Percentiles rank a stretch among this genome's conserved stretches.
These are phyloP conservation scores for Talaromyces atroroseus DNA, from an alignment of 2,329 filamentous ascomycete genomes.

Conservation along the genomic window DNA sequence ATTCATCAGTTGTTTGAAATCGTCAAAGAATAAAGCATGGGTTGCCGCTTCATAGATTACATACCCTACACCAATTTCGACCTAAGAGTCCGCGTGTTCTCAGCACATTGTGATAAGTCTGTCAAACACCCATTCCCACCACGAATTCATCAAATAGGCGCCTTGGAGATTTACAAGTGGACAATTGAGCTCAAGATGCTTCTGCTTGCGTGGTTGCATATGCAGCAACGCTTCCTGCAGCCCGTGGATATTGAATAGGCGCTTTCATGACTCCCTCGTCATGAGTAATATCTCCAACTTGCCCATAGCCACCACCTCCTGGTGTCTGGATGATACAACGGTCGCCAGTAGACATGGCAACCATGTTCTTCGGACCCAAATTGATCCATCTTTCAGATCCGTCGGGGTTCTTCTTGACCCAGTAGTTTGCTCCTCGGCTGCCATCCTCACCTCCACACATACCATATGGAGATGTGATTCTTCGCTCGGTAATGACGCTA, in stretches of 20 bases:
- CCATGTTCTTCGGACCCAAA: slow-evolving; percentile 2
- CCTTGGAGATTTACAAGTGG: not conserved
- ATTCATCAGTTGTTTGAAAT: too few relatives aligned
- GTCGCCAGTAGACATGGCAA: slow-evolving; percentile 1
- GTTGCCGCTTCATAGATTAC: too few relatives aligned
- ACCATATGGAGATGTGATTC: slow-evolving; percentile 1
- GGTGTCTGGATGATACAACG: slow-evolving; percentile 3
- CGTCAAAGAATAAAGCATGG: too few relatives aligned
- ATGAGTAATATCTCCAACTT: not conserved
- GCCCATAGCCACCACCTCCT: slow-evolving; percentile 5
- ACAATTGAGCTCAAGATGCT: not conserved
- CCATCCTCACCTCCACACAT: slow-evolving; percentile 7
- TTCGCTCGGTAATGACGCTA: slow-evolving; percentile 1
- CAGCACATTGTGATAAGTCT: too few relatives aligned
- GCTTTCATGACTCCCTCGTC: not conserved
- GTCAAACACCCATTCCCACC: not conserved
- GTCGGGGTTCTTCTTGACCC: not conserved
- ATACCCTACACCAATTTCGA: too few relatives aligned
- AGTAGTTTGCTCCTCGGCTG: slow-evolving; percentile 4
- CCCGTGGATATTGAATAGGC: not conserved
- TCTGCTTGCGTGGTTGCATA: not conserved
- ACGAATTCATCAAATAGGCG: not conserved
- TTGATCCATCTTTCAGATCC: slow-evolving; percentile 4
- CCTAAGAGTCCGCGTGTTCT: too few relatives aligned
- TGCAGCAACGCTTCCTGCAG: not conserved